A percentile compares a stretch with the other conserved stretches of the same genome.
Conservation (phyloP, 2,329 filamentous ascomycete genomes). For the Cladophialophora chaetospira region DNA sequence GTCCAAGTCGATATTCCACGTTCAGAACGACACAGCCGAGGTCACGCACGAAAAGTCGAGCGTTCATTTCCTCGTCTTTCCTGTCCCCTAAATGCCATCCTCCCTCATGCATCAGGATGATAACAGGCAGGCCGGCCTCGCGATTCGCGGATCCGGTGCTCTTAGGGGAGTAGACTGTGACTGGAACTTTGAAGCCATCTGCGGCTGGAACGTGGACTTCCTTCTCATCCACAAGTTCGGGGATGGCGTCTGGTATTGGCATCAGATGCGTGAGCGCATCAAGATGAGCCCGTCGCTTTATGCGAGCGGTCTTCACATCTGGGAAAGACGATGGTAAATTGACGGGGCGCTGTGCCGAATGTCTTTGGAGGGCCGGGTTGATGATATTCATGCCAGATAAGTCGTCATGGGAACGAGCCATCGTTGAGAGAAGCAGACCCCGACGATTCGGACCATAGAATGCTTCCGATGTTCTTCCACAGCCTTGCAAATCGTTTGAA, state of each 20-base stretch:
- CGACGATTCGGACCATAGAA: no score
- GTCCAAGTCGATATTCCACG: slow-evolving; percentile 21
- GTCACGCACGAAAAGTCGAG: background rate
- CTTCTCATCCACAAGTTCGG: background rate
- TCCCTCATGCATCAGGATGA: background rate
- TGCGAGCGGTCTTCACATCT: background rate
- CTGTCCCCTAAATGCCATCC: background rate
- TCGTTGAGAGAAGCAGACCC: background rate
- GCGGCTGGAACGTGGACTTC: background rate
- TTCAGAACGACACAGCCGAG: background rate
- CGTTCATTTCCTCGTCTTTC: background rate
- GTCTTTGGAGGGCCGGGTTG: background rate
- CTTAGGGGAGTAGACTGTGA: background rate
- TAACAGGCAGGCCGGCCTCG: background rate
- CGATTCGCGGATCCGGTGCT: background rate
- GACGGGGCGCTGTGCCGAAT: background rate
- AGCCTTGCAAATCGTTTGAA: no score
- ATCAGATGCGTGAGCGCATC: background rate
- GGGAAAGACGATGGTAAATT: background rate
- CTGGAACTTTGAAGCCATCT: background rate
- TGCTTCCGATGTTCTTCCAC: no score
- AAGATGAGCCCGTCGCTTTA: background rate
- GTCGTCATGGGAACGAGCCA: background rate
- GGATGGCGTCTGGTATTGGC: background rate
- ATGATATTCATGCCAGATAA: background rate